These are phyloP conservation scores for Boechera divaricarpa DNA, from an alignment of 345 rosid genomes.

Conservation along the genomic window DNA sequence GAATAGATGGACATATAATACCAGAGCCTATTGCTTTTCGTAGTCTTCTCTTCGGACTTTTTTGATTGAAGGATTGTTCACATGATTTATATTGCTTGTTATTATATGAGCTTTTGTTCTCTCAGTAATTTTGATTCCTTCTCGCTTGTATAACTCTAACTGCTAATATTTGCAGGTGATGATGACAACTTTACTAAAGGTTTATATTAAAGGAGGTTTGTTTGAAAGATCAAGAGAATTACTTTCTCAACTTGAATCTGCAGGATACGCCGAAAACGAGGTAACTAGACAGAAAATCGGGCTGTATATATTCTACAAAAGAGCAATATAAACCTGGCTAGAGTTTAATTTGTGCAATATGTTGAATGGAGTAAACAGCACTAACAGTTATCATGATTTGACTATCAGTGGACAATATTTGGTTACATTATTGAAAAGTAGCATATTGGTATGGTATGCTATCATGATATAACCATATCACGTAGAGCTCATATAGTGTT, in stretches of 20 bases:
- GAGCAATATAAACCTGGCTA: slow-evolving; percentile 2
- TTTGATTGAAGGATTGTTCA: neutral
- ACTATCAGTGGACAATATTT: slow-evolving; percentile 4
- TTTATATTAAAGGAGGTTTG: slow-evolving; percentile 82
- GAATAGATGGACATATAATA: neutral
- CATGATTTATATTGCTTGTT: slow-evolving; percentile 8
- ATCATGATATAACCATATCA: slow-evolving; percentile 1
- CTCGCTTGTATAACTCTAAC: slow-evolving; percentile 21
- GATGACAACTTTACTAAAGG: slow-evolving; percentile 86
- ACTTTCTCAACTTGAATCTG: slow-evolving; percentile 65
- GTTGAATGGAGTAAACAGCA: neutral
- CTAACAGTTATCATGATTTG: neutral
- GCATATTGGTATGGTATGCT: slow-evolving; percentile 6
- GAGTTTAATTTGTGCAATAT: neutral
- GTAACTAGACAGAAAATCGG: slow-evolving; percentile 44
- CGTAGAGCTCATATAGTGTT: slow-evolving; percentile 4
- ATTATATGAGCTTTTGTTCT: neutral
- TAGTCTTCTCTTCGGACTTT: neutral
- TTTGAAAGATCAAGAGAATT: slow-evolving; percentile 81
- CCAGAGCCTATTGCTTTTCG: neutral
- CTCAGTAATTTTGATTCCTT: slow-evolving; percentile 1
- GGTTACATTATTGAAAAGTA: slow-evolving; percentile 11
- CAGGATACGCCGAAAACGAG: slow-evolving; percentile 84
- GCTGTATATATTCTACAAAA: neutral
- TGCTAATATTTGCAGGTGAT: slow-evolving; percentile 66